These are phyloP conservation scores for Pelagomonas calceolata DNA, from an alignment of 108 stramenopile genomes.

Conservation along the genomic window DNA sequence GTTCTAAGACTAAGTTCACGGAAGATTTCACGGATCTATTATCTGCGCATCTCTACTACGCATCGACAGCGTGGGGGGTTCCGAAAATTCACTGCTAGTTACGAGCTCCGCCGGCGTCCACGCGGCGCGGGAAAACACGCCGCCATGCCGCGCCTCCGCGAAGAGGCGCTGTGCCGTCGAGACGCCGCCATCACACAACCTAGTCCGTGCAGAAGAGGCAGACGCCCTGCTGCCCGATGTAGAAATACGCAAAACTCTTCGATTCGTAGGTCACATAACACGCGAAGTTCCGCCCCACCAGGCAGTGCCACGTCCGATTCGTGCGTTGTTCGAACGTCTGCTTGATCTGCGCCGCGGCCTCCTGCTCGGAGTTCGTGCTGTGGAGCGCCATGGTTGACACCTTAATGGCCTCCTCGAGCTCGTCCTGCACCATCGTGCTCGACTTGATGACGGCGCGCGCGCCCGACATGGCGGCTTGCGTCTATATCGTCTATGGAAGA, in stretches of 20 bases:
- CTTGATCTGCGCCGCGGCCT: constrained; percentile 6
- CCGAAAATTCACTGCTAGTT: too few species aligned
- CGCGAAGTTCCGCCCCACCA: constrained; percentile 55
- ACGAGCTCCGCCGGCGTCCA: too few species aligned
- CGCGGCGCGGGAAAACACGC: too few species aligned
- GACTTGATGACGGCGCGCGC: background rate
- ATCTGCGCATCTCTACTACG: too few species aligned
- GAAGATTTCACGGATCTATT: too few species aligned
- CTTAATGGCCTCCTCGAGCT: background rate
- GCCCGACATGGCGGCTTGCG: background rate
- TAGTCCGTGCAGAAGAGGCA: constrained; percentile 46
- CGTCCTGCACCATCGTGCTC: background rate
- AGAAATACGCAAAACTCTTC: constrained; percentile 45
- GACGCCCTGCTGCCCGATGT: constrained; percentile 51
- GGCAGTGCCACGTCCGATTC: constrained; percentile 48
- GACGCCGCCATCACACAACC: too few species aligned
- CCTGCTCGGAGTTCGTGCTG: constrained; percentile 1
- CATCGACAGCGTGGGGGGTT: too few species aligned
- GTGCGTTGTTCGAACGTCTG: background rate
- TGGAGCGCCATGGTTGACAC: background rate
- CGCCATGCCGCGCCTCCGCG: too few species aligned
- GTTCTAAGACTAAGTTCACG: too few species aligned
- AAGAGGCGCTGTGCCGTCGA: too few species aligned
- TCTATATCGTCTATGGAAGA: too few species aligned
- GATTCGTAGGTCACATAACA: constrained; percentile 44